A percentile compares a stretch with the other conserved stretches of the same genome.
Evolutionary conservation across 2,329 filamentous ascomycete species (phyloP).

Genomic region (Paraphoma chrysanthemicola): DNA sequence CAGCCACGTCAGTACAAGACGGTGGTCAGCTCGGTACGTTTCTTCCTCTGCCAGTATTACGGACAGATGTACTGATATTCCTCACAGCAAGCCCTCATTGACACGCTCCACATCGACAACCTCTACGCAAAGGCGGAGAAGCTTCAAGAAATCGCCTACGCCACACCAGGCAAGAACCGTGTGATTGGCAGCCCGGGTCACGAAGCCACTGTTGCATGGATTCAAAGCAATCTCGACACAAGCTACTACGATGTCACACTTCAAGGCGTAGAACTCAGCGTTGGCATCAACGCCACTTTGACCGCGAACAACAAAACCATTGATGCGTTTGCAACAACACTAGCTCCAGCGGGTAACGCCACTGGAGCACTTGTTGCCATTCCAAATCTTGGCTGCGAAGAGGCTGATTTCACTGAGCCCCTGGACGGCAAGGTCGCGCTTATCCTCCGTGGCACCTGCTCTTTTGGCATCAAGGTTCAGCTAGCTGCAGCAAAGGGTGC

Average conservation of each 20-base stretch:
- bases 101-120: slow-evolving; percentile 33
- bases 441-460: slow-evolving; percentile 72
- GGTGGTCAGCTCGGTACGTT: slow-evolving; percentile 34
- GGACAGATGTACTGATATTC: not conserved
- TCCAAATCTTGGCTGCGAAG: slow-evolving; percentile 44
- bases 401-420: slow-evolving; percentile 66
- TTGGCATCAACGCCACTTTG: slow-evolving; percentile 36
- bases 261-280: slow-evolving; percentile 33
- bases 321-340: slow-evolving; percentile 32
- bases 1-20: slow-evolving; percentile 28
- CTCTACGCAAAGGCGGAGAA: slow-evolving; percentile 37
- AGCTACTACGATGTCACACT: slow-evolving; percentile 48
- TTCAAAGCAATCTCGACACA: slow-evolving; percentile 39
- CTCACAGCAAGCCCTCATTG: slow-evolving; percentile 30
- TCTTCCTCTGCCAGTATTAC: not conserved
- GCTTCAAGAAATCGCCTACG: slow-evolving; percentile 50
- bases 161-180: slow-evolving; percentile 48
- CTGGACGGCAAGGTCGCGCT: slow-evolving; percentile 72
- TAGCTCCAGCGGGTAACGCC: slow-evolving; percentile 40
- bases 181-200: slow-evolving; percentile 50
- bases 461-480: slow-evolving; percentile 74
- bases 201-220: slow-evolving; percentile 49
- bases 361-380: slow-evolving; percentile 40
- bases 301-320: slow-evolving; percentile 37
- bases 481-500: slow-evolving; percentile 66